Conservation (phyloP, 2,329 filamentous ascomycete species). For the Aotearoamyces nothofagi region DNA sequence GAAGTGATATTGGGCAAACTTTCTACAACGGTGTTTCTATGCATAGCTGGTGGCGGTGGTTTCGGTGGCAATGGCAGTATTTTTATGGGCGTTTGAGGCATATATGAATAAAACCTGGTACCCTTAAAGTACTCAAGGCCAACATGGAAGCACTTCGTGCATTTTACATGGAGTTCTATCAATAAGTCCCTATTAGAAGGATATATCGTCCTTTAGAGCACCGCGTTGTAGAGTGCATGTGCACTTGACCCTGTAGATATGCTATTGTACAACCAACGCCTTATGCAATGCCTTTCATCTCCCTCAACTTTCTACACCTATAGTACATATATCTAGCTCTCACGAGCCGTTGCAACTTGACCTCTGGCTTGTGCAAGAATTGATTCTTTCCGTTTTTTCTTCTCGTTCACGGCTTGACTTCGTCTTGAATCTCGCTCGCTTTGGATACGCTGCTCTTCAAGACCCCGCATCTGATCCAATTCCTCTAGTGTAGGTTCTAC, state of each 20-base stretch:
- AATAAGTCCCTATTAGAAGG: too few relatives aligned
- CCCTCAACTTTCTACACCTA: background rate
- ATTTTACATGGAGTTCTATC: too few relatives aligned
- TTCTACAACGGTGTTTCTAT: too few relatives aligned
- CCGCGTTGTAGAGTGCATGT: too few relatives aligned
- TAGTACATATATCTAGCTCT: conserved; percentile 1
- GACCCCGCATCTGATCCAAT: conserved; percentile 35
- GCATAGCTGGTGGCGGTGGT: too few relatives aligned
- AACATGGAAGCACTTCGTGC: too few relatives aligned
- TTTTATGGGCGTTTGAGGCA: too few relatives aligned
- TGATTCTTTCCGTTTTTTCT: conserved; percentile 46
- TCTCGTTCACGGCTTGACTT: conserved; percentile 34
- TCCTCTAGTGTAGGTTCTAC: conserved; percentile 46
- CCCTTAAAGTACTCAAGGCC: too few relatives aligned
- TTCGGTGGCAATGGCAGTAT: too few relatives aligned
- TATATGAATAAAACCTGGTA: too few relatives aligned
- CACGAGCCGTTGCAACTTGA: conserved; percentile 3
- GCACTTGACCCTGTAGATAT: too few relatives aligned
- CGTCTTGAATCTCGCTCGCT: conserved; percentile 38
- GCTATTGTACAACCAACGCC: conserved; percentile 4
- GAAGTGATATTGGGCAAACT: conserved; percentile 21
- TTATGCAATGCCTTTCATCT: background rate
- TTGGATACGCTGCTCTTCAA: conserved; percentile 36
- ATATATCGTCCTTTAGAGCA: too few relatives aligned
- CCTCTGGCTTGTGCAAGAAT: conserved; percentile 37